Base-by-base conservation (phyloP, 768 basidiomycete species). In the Boletales sp. region DNA sequence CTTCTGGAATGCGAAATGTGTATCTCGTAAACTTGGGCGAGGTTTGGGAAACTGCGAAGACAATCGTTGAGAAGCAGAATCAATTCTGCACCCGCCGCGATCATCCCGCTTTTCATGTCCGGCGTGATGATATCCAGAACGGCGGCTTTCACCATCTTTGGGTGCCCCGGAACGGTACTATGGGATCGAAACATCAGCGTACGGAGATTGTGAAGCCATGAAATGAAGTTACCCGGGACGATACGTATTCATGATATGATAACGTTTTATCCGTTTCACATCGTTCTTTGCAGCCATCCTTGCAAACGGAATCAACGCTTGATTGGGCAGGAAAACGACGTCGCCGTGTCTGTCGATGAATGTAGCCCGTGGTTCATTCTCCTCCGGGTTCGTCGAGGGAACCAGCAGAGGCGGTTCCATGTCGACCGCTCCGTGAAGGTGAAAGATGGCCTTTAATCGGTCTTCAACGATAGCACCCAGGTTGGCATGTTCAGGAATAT, bases 391-490 rank as follows among this genome's bases (percentile, higher is more conserved):
- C 42, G 80, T 74, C 2, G 81, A 74, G 1, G 88, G 94, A 65
- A 91, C 81, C 11, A 96, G 73, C n/a, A 94, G 67, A 0, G 92
- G 87, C 1, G 92, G 86, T 57, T 90, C 88, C 68, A 86, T 85
- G 55, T 93, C 83, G 2, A 95, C 82, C 4, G 94, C 94, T 7
- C 94, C 94, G 61, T 94, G 94, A 5, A 94, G 76, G 34, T 85
- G 81, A 67, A 95, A 94, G 15, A 94, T 83, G 2, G 84, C 72
- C 3, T 80, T 74, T 5, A 96, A 72, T 15, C 83, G 82, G 43
- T 94, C 89, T 54, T 86, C 78, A 6, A 94, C 89, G 4, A 85
- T 81, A 11, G 82, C 80, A 57, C 83, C 87, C 57, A 94, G 64
- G 18, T 82, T 75, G 8, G 83, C 74, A 67, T 90, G 79, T 61